phyloP scores from a whole-genome alignment of 2,329 filamentous ascomycete genomes.

The Alternaria novae-zelandiae region DNA sequence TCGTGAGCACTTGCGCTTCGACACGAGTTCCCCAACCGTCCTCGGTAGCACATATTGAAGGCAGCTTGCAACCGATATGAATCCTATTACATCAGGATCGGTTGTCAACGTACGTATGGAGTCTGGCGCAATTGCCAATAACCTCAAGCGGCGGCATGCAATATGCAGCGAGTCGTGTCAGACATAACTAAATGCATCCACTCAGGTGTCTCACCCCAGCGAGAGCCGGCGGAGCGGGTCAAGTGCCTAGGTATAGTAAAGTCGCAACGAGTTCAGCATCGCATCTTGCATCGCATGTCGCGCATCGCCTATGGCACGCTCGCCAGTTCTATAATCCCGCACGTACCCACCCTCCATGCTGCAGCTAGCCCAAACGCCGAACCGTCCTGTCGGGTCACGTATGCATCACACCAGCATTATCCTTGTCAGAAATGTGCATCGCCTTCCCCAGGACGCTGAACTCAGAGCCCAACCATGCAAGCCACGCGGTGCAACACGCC shows the following conservation, averaged over 20 bases:
- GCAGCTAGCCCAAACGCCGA: background rate
- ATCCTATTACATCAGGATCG: background rate
- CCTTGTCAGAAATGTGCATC: background rate
- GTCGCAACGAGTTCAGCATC: background rate
- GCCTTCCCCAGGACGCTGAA: background rate
- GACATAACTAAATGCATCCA: background rate
- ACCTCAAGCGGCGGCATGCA: background rate
- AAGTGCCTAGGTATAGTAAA: background rate
- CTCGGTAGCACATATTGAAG: background rate
- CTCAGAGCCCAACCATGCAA: slow-evolving; percentile 14
- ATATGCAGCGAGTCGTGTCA: background rate
- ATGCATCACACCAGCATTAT: background rate
- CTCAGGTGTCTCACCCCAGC: background rate
- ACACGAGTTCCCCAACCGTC: slow-evolving; percentile 1
- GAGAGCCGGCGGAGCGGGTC: background rate
- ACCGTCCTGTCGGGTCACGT: background rate
- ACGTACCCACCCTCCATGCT: background rate
- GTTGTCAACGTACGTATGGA: background rate
- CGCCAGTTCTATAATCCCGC: background rate
- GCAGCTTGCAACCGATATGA: background rate
- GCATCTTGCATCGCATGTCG: background rate
- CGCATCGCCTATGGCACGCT: background rate
- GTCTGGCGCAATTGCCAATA: background rate
- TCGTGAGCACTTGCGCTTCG: background rate
- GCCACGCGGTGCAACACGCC: slow-evolving; percentile 14